phyloP scores from a whole-genome alignment of 495 filamentous ascomycete species.

The Aspergillus coremiiformis region DNA sequence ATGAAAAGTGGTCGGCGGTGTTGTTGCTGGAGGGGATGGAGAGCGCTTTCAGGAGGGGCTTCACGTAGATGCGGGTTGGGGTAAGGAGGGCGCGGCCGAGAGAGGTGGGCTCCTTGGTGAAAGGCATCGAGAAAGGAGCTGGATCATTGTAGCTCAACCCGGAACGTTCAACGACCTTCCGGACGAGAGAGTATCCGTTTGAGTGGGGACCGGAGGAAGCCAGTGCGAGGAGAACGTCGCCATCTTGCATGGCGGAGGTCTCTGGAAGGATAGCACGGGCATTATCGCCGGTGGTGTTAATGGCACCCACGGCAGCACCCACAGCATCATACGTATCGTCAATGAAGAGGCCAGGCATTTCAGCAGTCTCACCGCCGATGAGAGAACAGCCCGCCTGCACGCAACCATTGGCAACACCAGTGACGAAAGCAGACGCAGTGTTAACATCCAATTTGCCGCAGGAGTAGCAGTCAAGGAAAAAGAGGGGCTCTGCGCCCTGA shows the following conservation, averaged over 20 bases:
- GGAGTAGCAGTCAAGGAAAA: constrained; percentile 95
- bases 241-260: constrained; percentile 63
- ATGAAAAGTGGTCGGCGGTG: constrained; percentile 49
- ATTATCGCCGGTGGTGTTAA: constrained; percentile 48
- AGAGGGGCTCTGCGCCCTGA: constrained; percentile 85
- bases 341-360: constrained; percentile 91
- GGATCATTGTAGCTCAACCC: constrained; percentile 60
- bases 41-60: constrained; percentile 57
- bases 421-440: constrained; percentile 72
- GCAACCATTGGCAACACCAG: constrained; percentile 82
- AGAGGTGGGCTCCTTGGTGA: constrained; percentile 27
- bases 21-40: constrained; percentile 17
- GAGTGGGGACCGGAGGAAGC: constrained; percentile 81
- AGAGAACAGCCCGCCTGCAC: constrained; percentile 76
- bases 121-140: constrained; percentile 64
- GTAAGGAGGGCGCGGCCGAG: constrained; percentile 71
- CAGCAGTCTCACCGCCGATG: constrained; percentile 91
- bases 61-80: constrained; percentile 77
- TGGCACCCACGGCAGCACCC: constrained; percentile 78
- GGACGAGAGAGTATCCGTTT: constrained; percentile 91
- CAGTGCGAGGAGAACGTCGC: constrained; percentile 79
- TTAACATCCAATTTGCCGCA: constrained; percentile 74
- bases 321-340: constrained; percentile 83
- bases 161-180: constrained; percentile 69
- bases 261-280: constrained; percentile 62